Conservation (phyloP, 148 eudicot species). For the Vaccinium macrocarpon region DNA sequence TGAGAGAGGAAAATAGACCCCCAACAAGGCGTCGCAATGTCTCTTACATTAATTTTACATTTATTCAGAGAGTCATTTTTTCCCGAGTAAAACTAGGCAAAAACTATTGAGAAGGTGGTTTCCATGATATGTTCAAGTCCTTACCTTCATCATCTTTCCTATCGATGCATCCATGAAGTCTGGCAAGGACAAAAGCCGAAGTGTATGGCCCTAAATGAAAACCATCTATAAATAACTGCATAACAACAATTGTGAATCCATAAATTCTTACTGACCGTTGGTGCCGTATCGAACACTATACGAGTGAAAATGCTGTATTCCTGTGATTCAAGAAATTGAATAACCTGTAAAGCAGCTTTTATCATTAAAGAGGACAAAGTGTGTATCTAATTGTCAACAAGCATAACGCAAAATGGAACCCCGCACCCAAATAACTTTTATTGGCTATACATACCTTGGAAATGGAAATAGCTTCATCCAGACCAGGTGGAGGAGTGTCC, state of each 20-base stretch:
- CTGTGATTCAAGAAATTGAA: conserved; percentile 78
- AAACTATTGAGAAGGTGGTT: not conserved
- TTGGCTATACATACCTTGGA: conserved; percentile 49
- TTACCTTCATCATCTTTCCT: conserved; percentile 79
- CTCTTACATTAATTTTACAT: not conserved
- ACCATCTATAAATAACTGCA: conserved; percentile 8
- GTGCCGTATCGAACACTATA: conserved; percentile 86
- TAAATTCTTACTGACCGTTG: conserved; percentile 53
- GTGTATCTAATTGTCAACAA: not conserved
- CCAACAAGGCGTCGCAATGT: too few relatives aligned
- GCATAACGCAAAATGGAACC: conserved; percentile 5
- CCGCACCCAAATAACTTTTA: not conserved
- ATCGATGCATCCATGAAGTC: conserved; percentile 90
- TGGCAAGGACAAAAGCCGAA: conserved; percentile 82
- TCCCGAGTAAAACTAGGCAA: not conserved
- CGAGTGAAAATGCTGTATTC: conserved; percentile 79
- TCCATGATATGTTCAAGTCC: not conserved
- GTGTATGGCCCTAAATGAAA: conserved; percentile 69
- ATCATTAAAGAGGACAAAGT: conserved; percentile 8
- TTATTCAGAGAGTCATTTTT: conserved; percentile 4
- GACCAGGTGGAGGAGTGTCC: conserved; percentile 89
- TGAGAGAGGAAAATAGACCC: not conserved
- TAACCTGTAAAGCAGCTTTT: conserved; percentile 44
- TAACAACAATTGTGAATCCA: not conserved
- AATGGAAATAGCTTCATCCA: conserved; percentile 91